Percentiles rank a stretch among this genome's conserved stretches.
phyloP scores from a whole-genome alignment of 164 flowering plant species.

The Echeveria elegans region DNA sequence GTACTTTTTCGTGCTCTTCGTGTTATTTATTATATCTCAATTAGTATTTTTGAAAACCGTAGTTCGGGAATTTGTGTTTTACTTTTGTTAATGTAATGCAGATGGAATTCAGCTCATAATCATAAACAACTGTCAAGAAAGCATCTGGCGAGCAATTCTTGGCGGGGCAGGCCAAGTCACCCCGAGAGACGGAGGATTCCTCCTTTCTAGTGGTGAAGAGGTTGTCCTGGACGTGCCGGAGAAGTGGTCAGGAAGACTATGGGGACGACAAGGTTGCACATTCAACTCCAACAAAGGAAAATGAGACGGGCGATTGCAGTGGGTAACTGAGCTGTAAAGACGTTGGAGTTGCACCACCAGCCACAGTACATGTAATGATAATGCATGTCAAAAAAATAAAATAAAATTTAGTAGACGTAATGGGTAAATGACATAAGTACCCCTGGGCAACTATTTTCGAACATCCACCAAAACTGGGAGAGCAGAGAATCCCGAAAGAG shows the following conservation, averaged over 20 bases:
- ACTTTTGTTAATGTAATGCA: constrained; percentile 20
- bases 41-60: neutral
- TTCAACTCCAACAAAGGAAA: constrained; percentile 44
- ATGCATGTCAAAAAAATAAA: too few species aligned
- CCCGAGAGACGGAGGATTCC: constrained; percentile 70
- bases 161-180: constrained; percentile 63
- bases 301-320: constrained; percentile 55
- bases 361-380: constrained; percentile 70
- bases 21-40: neutral
- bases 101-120: constrained; percentile 55
- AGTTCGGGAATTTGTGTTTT: neutral
- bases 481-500: neutral
- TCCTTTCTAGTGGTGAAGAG: constrained; percentile 40
- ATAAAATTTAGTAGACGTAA: neutral
- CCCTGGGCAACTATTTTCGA: neutral
- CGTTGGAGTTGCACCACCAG: constrained; percentile 43
- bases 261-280: constrained; percentile 56
- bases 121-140: constrained; percentile 54
- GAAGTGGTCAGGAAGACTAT: constrained; percentile 64
- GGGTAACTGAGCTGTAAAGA: constrained; percentile 42
- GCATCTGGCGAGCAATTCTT: constrained; percentile 65
- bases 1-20: neutral
- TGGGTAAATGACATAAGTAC: neutral
- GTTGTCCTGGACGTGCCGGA: constrained; percentile 40
- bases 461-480: neutral